Conservation (phyloP, 768 basidiomycete genomes). For the Termitomyces sp. region DNA sequence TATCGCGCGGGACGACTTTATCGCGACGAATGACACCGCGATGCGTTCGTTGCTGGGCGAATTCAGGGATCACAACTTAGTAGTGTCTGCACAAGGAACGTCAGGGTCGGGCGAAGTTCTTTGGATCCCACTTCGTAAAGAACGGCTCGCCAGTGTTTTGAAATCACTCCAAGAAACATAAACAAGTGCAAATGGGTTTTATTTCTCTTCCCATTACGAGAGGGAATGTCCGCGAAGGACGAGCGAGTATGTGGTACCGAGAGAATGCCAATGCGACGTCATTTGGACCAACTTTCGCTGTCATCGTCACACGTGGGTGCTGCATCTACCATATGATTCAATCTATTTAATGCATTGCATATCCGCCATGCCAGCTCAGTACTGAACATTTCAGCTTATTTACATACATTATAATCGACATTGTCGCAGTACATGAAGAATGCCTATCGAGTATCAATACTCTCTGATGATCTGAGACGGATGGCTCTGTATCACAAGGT, state of each 20-base stretch:
- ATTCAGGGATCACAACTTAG: slow-evolving; percentile 86
- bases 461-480: slow-evolving; percentile 40
- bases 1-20: slow-evolving; percentile 74
- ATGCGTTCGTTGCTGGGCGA: slow-evolving; percentile 81
- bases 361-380: no score
- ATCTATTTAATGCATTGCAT: no score
- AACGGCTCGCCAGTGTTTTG: slow-evolving; percentile 55
- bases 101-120: slow-evolving; percentile 56
- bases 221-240: background rate
- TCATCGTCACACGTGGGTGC: no score
- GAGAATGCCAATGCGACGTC: no score
- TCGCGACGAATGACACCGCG: slow-evolving; percentile 86
- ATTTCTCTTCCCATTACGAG: slow-evolving; percentile 11
- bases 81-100: slow-evolving; percentile 49
- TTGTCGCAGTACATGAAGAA: no score
- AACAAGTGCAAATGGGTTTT: slow-evolving; percentile 4
- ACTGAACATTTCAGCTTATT: no score
- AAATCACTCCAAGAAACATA: slow-evolving; percentile 14
- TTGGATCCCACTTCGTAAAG: slow-evolving; percentile 87
- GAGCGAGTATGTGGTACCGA: no score
- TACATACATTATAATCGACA: no score
- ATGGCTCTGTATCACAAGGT: slow-evolving; percentile 43
- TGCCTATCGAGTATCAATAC: slow-evolving; percentile 57
- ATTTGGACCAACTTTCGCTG: no score
- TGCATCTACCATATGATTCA: no score